These are phyloP conservation scores for Kodamaea derodonti DNA, from an alignment of 1,139 yeast species.

Conservation along the genomic window DNA sequence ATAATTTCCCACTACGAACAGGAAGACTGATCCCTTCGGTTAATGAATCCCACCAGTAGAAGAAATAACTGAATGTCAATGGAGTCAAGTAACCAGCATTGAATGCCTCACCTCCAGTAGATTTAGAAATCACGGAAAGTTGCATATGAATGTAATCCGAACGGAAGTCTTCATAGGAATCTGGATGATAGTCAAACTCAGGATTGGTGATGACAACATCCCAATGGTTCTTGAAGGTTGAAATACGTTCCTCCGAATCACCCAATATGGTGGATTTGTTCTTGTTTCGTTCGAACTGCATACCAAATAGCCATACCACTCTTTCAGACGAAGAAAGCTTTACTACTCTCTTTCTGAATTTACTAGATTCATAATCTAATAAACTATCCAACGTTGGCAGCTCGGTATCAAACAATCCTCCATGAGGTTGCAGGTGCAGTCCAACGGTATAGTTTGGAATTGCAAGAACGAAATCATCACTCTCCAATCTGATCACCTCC, in stretches of 20 bases:
- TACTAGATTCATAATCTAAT: slow-evolving; percentile 26
- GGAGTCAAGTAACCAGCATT: slow-evolving; percentile 82
- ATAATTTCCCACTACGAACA: slow-evolving; percentile 66
- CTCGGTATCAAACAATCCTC: slow-evolving; percentile 22
- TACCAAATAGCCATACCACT: slow-evolving; percentile 42
- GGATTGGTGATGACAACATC: slow-evolving; percentile 43
- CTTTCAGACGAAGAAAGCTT: slow-evolving; percentile 36
- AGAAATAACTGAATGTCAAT: slow-evolving; percentile 60
- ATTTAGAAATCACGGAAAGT: slow-evolving; percentile 35
- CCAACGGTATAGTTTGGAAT: slow-evolving; percentile 49
- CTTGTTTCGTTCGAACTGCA: slow-evolving; percentile 38
- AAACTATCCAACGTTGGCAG: slow-evolving; percentile 14
- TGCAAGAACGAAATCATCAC: slow-evolving; percentile 67
- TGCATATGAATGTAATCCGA: slow-evolving; percentile 43
- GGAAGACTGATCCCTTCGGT: slow-evolving; percentile 72
- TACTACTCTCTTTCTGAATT: slow-evolving; percentile 37
- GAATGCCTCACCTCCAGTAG: slow-evolving; percentile 38
- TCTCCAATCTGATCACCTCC: slow-evolving; percentile 58
- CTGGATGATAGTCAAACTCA: slow-evolving; percentile 38
- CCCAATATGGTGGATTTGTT: slow-evolving; percentile 17
- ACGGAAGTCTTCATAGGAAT: slow-evolving; percentile 39
- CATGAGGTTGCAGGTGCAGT: slow-evolving; percentile 19
- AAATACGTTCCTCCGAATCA: slow-evolving; percentile 31
- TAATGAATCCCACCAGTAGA: slow-evolving; percentile 80
- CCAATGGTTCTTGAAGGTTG: slow-evolving; percentile 39